These are phyloP conservation scores for Suillus subalutaceus DNA, from an alignment of 768 basidiomycete species.

Conservation along the genomic window DNA sequence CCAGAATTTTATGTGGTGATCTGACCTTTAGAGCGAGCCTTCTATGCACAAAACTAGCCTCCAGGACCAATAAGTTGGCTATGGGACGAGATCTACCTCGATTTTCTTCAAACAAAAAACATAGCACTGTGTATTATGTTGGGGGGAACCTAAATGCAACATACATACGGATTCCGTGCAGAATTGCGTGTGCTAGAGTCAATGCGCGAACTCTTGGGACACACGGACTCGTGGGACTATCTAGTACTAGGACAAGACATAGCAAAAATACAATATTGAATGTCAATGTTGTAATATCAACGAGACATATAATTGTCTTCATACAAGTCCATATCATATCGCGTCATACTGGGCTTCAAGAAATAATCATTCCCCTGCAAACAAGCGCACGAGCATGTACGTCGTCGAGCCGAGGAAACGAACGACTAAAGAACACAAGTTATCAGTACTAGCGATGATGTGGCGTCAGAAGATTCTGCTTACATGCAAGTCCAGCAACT, in stretches of 20 bases:
- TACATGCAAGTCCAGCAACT: slow-evolving; percentile 85
- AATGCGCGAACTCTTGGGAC: no score
- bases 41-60: no score
- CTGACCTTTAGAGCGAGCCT: no score
- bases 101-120: no score
- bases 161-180: no score
- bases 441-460: neutral
- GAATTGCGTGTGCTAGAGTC: no score
- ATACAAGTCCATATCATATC: neutral
- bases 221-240: no score
- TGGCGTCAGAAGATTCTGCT: slow-evolving; percentile 36
- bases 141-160: no score
- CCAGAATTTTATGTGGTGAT: no score
- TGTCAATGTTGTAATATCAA: neutral
- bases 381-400: slow-evolving; percentile 85
- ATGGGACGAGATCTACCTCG: no score
- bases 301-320: neutral
- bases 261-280: neutral
- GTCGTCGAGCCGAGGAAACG: slow-evolving; percentile 81
- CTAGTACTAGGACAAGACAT: neutral
- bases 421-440: slow-evolving; percentile 55
- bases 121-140: no score
- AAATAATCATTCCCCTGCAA: slow-evolving; percentile 76
- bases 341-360: neutral
- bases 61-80: no score